A percentile compares a stretch with the other conserved stretches of the same genome.
phyloP scores from a whole-genome alignment of 768 basidiomycete species.

The Amanita pallidorosea region DNA sequence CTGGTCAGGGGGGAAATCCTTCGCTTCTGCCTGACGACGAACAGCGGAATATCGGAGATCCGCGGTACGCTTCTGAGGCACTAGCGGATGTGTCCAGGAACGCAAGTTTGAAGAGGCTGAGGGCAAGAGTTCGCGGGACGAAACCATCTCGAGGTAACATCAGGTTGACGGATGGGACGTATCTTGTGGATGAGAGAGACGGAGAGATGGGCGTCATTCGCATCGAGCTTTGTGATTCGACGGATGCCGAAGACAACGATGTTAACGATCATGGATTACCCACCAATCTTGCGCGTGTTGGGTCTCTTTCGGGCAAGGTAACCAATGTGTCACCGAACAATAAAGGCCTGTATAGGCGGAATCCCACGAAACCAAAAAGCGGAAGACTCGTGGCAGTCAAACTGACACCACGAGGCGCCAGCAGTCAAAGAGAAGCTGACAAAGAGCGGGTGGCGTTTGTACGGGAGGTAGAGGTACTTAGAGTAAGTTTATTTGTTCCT shows the following conservation, averaged over 20 bases:
- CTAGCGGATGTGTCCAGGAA: conserved; percentile 1
- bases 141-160: conserved; percentile 12
- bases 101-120: conserved; percentile 14
- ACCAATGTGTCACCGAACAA: conserved; percentile 3
- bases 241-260: neutral
- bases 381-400: conserved; percentile 36
- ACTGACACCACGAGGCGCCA: conserved; percentile 26
- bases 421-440: conserved; percentile 38
- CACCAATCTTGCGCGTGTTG: conserved; percentile 7
- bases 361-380: conserved; percentile 3
- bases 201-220: conserved; percentile 17
- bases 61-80: too few species aligned
- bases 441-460: conserved; percentile 70
- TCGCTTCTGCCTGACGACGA: neutral
- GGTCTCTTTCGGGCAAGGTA: conserved; percentile 7
- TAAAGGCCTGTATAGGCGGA: neutral
- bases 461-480: conserved; percentile 76
- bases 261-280: conserved; percentile 1
- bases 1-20: conserved; percentile 8
- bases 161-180: conserved; percentile 9
- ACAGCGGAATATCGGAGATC: neutral
- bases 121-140: conserved; percentile 17
- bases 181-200: conserved; percentile 18
- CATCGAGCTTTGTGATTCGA: conserved; percentile 1
- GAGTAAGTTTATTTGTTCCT: conserved; percentile 34